These are phyloP conservation scores for Colletotrichum australisinense DNA, from an alignment of 2,329 filamentous ascomycete genomes.

Conservation along the genomic window DNA sequence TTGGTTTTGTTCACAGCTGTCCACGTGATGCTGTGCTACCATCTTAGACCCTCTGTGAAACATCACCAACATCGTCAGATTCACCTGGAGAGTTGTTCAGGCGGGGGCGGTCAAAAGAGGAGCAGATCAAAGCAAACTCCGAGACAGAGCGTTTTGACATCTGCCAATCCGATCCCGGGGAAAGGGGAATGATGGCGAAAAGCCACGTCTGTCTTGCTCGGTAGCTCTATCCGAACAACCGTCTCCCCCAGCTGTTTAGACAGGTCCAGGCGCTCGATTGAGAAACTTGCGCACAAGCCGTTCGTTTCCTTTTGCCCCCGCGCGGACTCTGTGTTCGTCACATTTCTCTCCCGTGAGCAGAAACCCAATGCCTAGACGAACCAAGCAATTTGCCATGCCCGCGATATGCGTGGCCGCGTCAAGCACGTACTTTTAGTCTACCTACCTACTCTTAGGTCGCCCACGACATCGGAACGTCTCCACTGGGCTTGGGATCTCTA, in stretches of 20 bases:
- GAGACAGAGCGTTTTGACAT: background rate
- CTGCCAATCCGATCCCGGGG: background rate
- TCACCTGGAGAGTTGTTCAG: background rate
- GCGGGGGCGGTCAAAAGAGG: too few relatives aligned
- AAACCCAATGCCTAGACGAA: background rate
- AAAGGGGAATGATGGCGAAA: background rate
- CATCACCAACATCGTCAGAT: background rate
- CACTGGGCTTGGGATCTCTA: too few relatives aligned
- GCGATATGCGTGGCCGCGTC: background rate
- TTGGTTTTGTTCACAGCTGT: too few relatives aligned
- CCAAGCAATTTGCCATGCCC: background rate
- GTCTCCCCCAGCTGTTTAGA: background rate
- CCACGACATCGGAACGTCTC: too few relatives aligned
- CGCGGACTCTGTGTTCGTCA: background rate
- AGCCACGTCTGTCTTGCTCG: background rate
- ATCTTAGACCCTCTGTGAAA: background rate
- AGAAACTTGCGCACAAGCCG: background rate
- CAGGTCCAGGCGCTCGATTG: background rate
- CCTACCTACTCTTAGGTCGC: too few relatives aligned
- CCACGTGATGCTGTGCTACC: background rate
- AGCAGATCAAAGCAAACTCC: background rate
- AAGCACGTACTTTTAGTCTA: too few relatives aligned
- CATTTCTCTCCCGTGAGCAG: background rate
- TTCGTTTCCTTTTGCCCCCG: background rate
- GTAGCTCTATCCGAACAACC: background rate